These are phyloP conservation scores for Chara braunii DNA, from an alignment of 139 green algal species.

Conservation along the genomic window DNA sequence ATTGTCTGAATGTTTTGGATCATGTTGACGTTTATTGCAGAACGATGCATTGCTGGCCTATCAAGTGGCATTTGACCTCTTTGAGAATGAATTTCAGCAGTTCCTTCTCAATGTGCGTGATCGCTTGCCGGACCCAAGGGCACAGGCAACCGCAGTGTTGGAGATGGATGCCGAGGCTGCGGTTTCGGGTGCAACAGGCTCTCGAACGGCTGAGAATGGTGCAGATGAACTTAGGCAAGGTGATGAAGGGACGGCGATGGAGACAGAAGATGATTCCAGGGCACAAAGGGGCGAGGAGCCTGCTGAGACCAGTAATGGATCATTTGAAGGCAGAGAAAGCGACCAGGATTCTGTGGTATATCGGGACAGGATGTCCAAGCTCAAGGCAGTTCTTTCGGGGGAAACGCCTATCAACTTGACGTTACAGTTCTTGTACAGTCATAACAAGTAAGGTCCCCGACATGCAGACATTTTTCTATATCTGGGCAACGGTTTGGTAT, in stretches of 20 bases:
- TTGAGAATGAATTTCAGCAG: slow-evolving; percentile 86
- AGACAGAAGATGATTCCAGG: slow-evolving; percentile 31
- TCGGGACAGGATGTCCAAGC: slow-evolving; percentile 35
- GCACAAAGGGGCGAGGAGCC: slow-evolving; percentile 11
- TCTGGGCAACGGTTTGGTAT: too few species aligned
- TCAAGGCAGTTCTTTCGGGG: slow-evolving; percentile 74
- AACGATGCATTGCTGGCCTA: slow-evolving; percentile 80
- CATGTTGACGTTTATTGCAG: too few species aligned
- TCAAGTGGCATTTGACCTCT: slow-evolving; percentile 93
- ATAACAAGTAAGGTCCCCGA: slow-evolving; percentile 37
- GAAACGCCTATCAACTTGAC: slow-evolving; percentile 75
- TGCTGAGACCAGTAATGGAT: background rate
- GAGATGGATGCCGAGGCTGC: slow-evolving; percentile 20
- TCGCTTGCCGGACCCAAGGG: slow-evolving; percentile 29
- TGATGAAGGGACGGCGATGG: too few species aligned
- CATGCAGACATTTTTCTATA: slow-evolving; percentile 68
- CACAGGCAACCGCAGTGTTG: background rate
- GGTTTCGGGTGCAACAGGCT: slow-evolving; percentile 30
- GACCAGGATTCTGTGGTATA: slow-evolving; percentile 5
- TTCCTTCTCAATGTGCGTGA: slow-evolving; percentile 67
- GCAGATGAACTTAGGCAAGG: too few species aligned
- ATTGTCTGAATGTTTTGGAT: too few species aligned
- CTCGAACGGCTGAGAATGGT: background rate
- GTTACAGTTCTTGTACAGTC: slow-evolving; percentile 87
- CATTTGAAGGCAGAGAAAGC: slow-evolving; percentile 3